Base-by-base conservation (phyloP, 345 rosid genomes). In the Heritiera littoralis region DNA sequence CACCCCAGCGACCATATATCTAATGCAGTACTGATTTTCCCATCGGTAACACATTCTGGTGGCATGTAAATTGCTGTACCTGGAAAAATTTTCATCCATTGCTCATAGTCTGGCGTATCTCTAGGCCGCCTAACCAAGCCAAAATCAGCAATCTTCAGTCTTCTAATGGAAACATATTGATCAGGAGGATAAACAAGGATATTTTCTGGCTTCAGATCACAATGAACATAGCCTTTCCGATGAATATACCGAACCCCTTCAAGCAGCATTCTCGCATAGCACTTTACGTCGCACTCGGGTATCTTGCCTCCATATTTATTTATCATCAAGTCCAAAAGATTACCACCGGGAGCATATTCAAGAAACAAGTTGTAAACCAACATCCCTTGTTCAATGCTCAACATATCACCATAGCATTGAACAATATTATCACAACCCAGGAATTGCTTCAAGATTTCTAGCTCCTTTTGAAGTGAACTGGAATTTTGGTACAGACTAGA, bases 1-100 rank as follows among this genome's bases (percentile, higher is more conserved):
- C 66, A 58, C 4, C 77, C 40, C 12, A 74, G 38, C 0, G 77
- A 74, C 77, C 54, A 74, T 18, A 58, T 74, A 17, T 74, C 51
- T 43, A 74, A 45, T 0, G 55, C 10, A 23, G 10, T 9, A 23
- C 6, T 69, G 2, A 48, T 6, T 46, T 46, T 23, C 1, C 7
- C 10, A 6, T 14, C 41, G 7, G 9, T 7, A 15, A 35, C 20
- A 14, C 0, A 65, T 23, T 49, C 55, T 0, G 74, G 40, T 69
- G 56, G 56, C 74, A 69, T 69, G 40, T 28, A 69, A 46, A 46
- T 1, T 2, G n/a, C 0, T 1, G 56, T 69, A 1, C 40, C 40
- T 2, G n/a, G 41, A 69, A 69, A 48, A 35, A 35, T 35, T 35
- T 35, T 35, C 38, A 35, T 35, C 38, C 38, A 35, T 35, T 35